Evolutionary conservation across 352 stramenopile species (phyloP).

Genomic region (Phytophthora multivora): DNA sequence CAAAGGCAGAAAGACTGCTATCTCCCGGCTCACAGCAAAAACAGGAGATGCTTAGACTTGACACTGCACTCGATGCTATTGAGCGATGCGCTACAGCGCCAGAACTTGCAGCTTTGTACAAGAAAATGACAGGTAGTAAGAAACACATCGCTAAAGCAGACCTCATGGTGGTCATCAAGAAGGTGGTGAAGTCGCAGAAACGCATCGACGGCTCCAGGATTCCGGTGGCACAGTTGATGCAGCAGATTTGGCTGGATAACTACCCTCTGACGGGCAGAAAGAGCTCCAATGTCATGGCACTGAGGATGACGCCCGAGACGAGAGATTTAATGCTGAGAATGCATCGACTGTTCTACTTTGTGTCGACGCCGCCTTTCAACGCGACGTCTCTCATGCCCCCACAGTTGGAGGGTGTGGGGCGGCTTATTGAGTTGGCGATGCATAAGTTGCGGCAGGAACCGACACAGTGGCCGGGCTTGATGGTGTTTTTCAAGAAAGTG

Average conservation of each 20-base stretch:
- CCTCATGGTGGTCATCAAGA: conserved; percentile 46
- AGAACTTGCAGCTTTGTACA: conserved; percentile 57
- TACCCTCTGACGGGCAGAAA: conserved; percentile 44
- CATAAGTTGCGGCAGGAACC: conserved; percentile 46
- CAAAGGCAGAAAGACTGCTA: neutral
- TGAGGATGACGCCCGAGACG: conserved; percentile 46
- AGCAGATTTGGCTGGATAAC: conserved; percentile 56
- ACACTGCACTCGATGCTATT: conserved; percentile 55
- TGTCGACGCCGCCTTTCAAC: conserved; percentile 45
- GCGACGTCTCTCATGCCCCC: conserved; percentile 22
- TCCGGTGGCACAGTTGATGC: conserved; percentile 61
- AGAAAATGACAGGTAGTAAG: conserved; percentile 61
- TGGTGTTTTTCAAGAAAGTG: conserved; percentile 77
- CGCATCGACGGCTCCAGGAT: conserved; percentile 77
- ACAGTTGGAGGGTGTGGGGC: conserved; percentile 17
- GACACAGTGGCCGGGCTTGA: conserved; percentile 73
- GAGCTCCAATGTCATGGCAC: conserved; percentile 48
- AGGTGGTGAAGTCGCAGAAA: conserved; percentile 60
- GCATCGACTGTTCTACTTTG: conserved; percentile 79
- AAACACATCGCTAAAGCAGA: conserved; percentile 46
- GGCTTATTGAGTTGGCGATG: conserved; percentile 32
- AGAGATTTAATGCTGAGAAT: conserved; percentile 68
- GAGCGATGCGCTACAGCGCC: conserved; percentile 49
- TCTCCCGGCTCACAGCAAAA: conserved; percentile 8
- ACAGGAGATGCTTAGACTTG: conserved; percentile 17